Conservation (phyloP, 2,329 filamentous ascomycete genomes). For the Xylaria sp. region DNA sequence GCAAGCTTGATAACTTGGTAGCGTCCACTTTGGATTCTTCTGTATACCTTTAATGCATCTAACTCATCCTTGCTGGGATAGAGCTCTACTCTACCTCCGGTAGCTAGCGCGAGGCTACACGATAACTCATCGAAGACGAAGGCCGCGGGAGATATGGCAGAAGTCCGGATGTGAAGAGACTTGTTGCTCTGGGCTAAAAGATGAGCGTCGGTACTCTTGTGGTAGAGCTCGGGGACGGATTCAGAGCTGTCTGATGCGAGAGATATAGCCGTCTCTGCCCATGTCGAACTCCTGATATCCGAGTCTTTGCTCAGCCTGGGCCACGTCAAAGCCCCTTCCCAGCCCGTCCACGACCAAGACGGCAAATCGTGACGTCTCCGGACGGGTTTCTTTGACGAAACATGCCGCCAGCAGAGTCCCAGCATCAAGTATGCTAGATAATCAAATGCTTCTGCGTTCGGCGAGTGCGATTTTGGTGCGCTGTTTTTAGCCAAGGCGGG, state of each 20-base stretch:
- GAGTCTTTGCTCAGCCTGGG: conserved; percentile 8
- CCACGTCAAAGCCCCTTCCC: conserved; percentile 25
- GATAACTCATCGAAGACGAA: conserved; percentile 3
- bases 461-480: background rate
- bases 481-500: background rate
- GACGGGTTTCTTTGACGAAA: background rate
- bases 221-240: conserved; percentile 5
- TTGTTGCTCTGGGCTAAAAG: background rate
- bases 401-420: conserved; percentile 20
- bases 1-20: conserved; percentile 22
- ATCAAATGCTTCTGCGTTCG: background rate
- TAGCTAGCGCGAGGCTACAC: background rate
- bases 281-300: background rate
- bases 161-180: conserved; percentile 15
- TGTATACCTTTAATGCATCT: conserved; percentile 20
- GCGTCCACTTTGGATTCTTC: conserved; percentile 18
- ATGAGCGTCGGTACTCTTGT: background rate
- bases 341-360: conserved; percentile 30
- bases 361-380: conserved; percentile 21
- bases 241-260: conserved; percentile 6
- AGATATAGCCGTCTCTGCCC: conserved; percentile 14
- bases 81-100: conserved; percentile 6
- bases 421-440: conserved; percentile 18
- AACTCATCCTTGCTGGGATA: conserved; percentile 24
- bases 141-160: background rate